phyloP scores from a whole-genome alignment of 768 basidiomycete genomes.

The Sporobolomyces phaffii region DNA sequence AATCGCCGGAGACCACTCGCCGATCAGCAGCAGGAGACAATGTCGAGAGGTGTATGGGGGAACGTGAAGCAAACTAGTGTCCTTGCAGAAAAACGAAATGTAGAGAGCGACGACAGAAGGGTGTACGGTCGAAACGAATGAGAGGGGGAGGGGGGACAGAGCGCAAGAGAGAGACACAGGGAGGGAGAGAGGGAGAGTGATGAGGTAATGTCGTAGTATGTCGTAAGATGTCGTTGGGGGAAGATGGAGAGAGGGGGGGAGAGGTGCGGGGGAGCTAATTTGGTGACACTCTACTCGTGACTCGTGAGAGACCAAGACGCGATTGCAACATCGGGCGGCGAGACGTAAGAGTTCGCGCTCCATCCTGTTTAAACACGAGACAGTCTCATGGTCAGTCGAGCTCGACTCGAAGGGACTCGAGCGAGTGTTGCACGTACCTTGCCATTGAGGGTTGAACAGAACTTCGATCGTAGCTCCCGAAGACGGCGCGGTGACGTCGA shows the following conservation, averaged over 20 bases:
- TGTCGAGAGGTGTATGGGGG: too few species aligned
- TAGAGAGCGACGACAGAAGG: neutral
- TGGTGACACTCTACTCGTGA: constrained; percentile 4
- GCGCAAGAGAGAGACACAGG: neutral
- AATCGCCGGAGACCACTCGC: too few species aligned
- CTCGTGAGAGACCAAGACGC: constrained; percentile 26
- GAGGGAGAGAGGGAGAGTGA: neutral
- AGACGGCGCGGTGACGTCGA: constrained; percentile 60
- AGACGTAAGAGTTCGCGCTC: constrained; percentile 52
- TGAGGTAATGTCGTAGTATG: neutral
- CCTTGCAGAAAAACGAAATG: neutral
- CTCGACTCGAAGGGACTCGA: too few species aligned
- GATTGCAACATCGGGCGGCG: constrained; percentile 51
- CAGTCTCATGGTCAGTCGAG: neutral
- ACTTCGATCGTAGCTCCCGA: constrained; percentile 58
- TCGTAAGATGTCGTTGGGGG: neutral
- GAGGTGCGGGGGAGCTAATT: neutral
- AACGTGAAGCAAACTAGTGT: neutral
- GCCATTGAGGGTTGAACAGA: constrained; percentile 88
- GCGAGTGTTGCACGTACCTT: constrained; percentile 32
- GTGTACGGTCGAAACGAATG: neutral
- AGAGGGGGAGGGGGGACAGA: neutral
- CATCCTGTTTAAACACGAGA: constrained; percentile 70
- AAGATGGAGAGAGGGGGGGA: neutral
- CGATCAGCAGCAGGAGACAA: too few species aligned